Evolutionary conservation across 805 yeast species (phyloP), one percentile per base, ranked within the genome.

Genomic region (Candida yuanshanica): DNA sequence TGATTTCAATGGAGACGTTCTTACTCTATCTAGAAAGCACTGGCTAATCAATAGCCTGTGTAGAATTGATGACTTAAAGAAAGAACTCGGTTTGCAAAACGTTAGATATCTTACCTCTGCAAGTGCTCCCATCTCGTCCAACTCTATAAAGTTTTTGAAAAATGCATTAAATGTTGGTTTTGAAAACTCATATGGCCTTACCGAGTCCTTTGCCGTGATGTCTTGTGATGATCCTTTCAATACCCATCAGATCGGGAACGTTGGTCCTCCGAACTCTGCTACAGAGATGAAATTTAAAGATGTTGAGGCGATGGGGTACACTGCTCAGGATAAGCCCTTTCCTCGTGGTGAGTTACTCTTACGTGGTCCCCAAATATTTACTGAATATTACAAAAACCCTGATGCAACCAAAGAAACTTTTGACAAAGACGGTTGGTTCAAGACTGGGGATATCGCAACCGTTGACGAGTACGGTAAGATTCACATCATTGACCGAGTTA

Each of bases 141-240:
- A 68, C 37, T 73, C 83, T 3, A 64, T 77, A 22, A 68, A 64
- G 46, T 80, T 77, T 56, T 54, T 80, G 45, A 73, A 74, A 53
- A 74, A 75, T 6, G 60, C 77, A 0, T 64, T 80, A 35, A 69
- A 70, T 33, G 52, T 68, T 25, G 55, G 65, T 2, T 54, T 75
- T 45, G 46, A 62, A 11, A 78, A 75, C 51, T 81, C 81, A 13
- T 77, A 77, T 58, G 85, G 86, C 4, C 62, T 77, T 45, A 79
- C 85, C 6, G 88, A 81, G 58, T 68, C 81, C 13, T 73, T 79
- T 52, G 84, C 83, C 2, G 82, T 81, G 4, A 53, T 72, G 39
- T 59, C 68, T 18, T 48, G 67, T 10, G 58, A 70, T 10, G 58
- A 56, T 35, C 61, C 63, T 7, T 64, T 49, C 43, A 77, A 71